These are phyloP conservation scores for Ophiostoma tasmaniense DNA, from an alignment of 2,329 filamentous ascomycete genomes.

Conservation along the genomic window DNA sequence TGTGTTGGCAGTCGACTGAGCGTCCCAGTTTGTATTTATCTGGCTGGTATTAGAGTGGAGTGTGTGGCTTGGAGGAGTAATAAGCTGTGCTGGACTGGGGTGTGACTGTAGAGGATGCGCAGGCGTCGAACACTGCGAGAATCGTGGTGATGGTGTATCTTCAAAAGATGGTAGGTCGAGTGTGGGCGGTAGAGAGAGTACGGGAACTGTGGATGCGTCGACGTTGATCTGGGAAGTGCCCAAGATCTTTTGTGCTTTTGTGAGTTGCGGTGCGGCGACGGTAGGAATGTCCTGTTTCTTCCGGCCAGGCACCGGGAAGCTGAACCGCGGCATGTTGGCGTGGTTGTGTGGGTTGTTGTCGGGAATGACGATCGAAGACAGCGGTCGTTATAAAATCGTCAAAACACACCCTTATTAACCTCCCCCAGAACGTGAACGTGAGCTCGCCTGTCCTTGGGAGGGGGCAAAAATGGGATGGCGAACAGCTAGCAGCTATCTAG, in stretches of 20 bases:
- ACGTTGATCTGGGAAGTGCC: constrained; percentile 39
- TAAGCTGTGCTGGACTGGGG: constrained; percentile 2
- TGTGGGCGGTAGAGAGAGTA: background rate
- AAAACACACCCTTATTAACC: background rate
- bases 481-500: background rate
- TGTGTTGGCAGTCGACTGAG: constrained; percentile 30
- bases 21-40: constrained; percentile 31
- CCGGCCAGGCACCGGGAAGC: constrained; percentile 41
- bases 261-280: constrained; percentile 32
- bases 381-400: background rate
- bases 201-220: constrained; percentile 27
- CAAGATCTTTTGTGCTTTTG: constrained; percentile 45
- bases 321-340: constrained; percentile 34
- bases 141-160: background rate
- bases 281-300: constrained; percentile 32
- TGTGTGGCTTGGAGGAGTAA: background rate
- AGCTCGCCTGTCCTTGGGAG: constrained; percentile 4
- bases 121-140: background rate
- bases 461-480: background rate
- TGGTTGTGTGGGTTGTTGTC: background rate
- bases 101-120: background rate
- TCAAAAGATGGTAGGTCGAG: background rate
- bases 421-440: constrained; percentile 5
- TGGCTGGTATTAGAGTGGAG: background rate
- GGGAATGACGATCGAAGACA: background rate